phyloP scores from a whole-genome alignment of 106 monocot species.

The Cymbidium sinense region DNA sequence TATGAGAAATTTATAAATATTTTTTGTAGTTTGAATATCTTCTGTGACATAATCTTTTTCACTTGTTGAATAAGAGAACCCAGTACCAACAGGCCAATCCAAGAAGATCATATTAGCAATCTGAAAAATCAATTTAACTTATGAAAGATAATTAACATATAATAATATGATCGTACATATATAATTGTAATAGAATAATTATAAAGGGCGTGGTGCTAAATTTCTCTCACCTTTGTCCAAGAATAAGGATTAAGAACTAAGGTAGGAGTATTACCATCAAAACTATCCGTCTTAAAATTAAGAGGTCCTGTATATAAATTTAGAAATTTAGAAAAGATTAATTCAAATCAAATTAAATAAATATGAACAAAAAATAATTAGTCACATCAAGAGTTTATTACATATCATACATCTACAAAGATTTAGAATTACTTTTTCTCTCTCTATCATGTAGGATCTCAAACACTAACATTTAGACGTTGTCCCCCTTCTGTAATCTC shows the following conservation, averaged over 20 bases:
- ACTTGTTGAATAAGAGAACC: background rate
- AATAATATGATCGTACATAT: too few species aligned
- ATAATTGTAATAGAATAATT: background rate
- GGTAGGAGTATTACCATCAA: conserved; percentile 24
- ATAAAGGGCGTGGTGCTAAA: background rate
- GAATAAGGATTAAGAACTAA: conserved; percentile 16
- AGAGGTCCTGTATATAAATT: conserved; percentile 37
- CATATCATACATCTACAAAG: too few species aligned
- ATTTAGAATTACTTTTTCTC: too few species aligned
- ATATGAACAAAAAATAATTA: too few species aligned
- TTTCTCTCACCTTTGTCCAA: conserved; percentile 14
- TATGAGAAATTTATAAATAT: background rate
- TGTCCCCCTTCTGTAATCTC: too few species aligned
- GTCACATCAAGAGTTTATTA: too few species aligned
- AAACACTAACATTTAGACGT: too few species aligned
- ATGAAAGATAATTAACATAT: too few species aligned
- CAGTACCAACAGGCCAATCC: background rate
- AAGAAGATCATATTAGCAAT: background rate
- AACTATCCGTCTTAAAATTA: conserved; percentile 17
- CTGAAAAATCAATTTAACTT: background rate
- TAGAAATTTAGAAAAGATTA: background rate
- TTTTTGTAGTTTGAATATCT: background rate
- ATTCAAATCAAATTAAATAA: too few species aligned
- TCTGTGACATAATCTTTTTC: background rate
- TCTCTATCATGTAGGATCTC: too few species aligned